Evolutionary conservation across 805 yeast genomes (phyloP).

Genomic region (Candida corydali): DNA sequence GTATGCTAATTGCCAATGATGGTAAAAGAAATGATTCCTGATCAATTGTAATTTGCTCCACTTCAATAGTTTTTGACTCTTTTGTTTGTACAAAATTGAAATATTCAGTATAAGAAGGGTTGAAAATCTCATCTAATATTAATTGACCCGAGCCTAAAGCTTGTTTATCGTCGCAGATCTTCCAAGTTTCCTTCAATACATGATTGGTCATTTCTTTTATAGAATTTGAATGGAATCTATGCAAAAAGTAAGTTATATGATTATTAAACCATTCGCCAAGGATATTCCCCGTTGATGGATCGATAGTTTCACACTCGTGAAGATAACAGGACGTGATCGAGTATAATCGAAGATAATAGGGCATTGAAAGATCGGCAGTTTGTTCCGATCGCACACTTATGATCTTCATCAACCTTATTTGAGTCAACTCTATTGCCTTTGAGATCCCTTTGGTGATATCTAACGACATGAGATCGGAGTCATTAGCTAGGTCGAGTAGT

Average conservation of each 20-base stretch:
- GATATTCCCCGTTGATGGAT: constrained; percentile 55
- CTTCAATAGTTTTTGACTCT: not conserved
- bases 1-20: constrained; percentile 16
- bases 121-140: constrained; percentile 19
- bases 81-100: constrained; percentile 17
- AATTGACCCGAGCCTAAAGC: constrained; percentile 25
- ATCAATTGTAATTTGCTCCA: constrained; percentile 11
- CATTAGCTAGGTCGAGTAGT: constrained; percentile 60
- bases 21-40: constrained; percentile 28
- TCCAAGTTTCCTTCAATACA: constrained; percentile 76
- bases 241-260: constrained; percentile 59
- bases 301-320: constrained; percentile 77
- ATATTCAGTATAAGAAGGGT: constrained; percentile 11
- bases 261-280: constrained; percentile 63
- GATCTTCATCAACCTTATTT: constrained; percentile 72
- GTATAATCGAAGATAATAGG: constrained; percentile 65
- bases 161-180: constrained; percentile 55
- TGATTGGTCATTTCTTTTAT: constrained; percentile 42
- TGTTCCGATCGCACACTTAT: constrained; percentile 74
- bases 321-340: constrained; percentile 65
- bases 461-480: constrained; percentile 49
- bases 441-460: constrained; percentile 66
- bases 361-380: constrained; percentile 51
- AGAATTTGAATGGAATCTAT: constrained; percentile 50
- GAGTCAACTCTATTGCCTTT: constrained; percentile 66